phyloP scores from a whole-genome alignment of 176 grass and related monocot species.

The Paspalum vaginatum region DNA sequence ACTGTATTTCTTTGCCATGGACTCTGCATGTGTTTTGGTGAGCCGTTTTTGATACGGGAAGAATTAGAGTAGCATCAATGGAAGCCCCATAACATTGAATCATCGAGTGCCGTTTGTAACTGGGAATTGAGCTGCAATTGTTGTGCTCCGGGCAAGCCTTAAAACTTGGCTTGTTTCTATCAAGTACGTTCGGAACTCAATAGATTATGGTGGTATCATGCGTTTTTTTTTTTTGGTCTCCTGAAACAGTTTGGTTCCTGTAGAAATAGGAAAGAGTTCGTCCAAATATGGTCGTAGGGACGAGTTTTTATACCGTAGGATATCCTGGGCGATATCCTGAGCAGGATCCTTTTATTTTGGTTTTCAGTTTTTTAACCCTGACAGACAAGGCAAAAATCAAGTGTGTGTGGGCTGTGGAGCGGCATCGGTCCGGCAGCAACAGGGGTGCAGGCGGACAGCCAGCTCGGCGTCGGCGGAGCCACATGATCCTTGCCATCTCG shows the following conservation, averaged over 20 bases:
- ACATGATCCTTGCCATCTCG: constrained; percentile 43
- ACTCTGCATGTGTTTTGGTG: not conserved
- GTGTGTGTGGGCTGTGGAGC: not conserved
- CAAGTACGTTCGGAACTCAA: no score
- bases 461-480: constrained; percentile 32
- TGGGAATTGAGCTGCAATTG: not conserved
- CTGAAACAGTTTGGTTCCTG: not conserved
- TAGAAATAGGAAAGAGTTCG: not conserved
- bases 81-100: not conserved
- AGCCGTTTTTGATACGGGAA: not conserved
- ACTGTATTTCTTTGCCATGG: not conserved
- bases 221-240: no score
- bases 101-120: not conserved
- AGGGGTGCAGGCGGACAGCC: not conserved
- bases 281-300: not conserved
- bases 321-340: constrained; percentile 42
- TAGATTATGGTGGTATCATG: no score
- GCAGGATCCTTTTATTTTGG: not conserved
- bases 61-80: not conserved
- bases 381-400: no score
- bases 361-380: no score
- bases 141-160: not conserved
- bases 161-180: not conserved
- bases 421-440: not conserved
- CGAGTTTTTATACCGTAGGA: not conserved